Conservation (phyloP, 495 filamentous ascomycete genomes). For the Astrocystis sublimbata region DNA sequence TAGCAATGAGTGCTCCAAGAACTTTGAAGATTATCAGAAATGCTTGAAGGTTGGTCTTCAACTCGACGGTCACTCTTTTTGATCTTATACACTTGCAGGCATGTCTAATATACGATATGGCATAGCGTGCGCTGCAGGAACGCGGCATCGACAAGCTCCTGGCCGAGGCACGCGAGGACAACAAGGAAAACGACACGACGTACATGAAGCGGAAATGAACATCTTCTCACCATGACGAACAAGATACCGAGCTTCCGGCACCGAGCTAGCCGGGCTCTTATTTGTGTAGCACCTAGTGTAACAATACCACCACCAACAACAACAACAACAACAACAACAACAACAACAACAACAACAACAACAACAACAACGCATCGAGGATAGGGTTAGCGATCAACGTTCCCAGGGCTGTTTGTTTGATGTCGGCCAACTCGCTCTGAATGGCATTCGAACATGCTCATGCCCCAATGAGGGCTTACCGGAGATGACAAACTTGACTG, state of each 20-base stretch:
- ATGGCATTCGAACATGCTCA: not conserved
- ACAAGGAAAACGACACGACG: constrained; percentile 75
- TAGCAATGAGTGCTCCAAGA: constrained; percentile 76
- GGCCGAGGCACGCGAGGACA: constrained; percentile 79
- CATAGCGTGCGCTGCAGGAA: constrained; percentile 76
- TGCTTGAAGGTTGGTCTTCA: constrained; percentile 69
- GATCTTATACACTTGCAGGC: not conserved
- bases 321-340: not conserved
- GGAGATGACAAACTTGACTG: not conserved
- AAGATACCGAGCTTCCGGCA: constrained; percentile 23
- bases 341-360: constrained; percentile 1
- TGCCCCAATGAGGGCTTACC: not conserved
- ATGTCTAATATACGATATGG: constrained; percentile 2
- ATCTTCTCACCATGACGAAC: not conserved
- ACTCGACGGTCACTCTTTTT: not conserved
- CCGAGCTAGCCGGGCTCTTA: not conserved
- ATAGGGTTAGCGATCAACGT: not conserved
- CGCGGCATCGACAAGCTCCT: constrained; percentile 84
- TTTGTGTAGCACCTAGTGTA: not conserved
- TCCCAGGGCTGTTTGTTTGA: not conserved
- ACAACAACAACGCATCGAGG: not conserved
- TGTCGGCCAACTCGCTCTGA: not conserved
- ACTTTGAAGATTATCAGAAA: constrained; percentile 83
- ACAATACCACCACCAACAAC: constrained; percentile 3
- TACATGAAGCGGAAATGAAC: constrained; percentile 60